Conservation (phyloP, 2,329 filamentous ascomycete species). For the Clonostachys rhizophaga region DNA sequence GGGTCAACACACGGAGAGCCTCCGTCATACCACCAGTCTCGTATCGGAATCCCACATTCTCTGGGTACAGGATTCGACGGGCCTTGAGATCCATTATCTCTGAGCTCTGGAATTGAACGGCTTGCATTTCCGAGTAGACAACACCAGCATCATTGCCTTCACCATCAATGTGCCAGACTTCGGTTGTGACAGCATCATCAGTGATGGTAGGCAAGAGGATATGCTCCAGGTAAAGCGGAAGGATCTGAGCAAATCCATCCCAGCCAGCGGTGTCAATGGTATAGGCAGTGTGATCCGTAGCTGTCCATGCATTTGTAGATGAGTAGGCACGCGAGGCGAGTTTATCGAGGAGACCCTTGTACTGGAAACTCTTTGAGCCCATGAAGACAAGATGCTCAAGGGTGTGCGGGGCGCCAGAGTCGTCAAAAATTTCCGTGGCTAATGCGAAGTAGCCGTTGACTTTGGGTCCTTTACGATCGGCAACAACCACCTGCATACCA, state of each 20-base stretch:
- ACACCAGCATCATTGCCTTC: conserved; percentile 93
- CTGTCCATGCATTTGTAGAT: conserved; percentile 94
- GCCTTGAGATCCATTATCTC: conserved; percentile 87
- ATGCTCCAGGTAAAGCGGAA: conserved; percentile 94
- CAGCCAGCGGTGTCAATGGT: conserved; percentile 93
- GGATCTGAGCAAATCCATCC: conserved; percentile 92
- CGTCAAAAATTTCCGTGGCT: conserved; percentile 95
- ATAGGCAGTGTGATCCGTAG: conserved; percentile 93
- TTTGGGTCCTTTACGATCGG: conserved; percentile 92
- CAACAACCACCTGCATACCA: conserved; percentile 90
- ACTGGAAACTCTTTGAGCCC: conserved; percentile 89
- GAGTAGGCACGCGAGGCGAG: conserved; percentile 91
- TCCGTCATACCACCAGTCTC: conserved; percentile 99
- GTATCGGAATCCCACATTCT: conserved; percentile 88
- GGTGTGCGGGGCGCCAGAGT: conserved; percentile 87
- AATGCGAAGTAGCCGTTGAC: conserved; percentile 91
- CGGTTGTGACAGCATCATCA: conserved; percentile 88
- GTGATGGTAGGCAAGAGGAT: conserved; percentile 87
- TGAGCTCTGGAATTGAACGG: conserved; percentile 75
- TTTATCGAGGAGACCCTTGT: conserved; percentile 94
- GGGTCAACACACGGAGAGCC: conserved; percentile 77
- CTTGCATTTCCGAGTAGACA: conserved; percentile 99
- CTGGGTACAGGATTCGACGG: conserved; percentile 77
- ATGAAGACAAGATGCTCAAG: conserved; percentile 82
- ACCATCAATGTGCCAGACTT: conserved; percentile 94